A percentile compares a stretch with the other conserved stretches of the same genome.
These are phyloP conservation scores for Boletus subparvulus DNA, from an alignment of 768 basidiomycete species.

Conservation along the genomic window DNA sequence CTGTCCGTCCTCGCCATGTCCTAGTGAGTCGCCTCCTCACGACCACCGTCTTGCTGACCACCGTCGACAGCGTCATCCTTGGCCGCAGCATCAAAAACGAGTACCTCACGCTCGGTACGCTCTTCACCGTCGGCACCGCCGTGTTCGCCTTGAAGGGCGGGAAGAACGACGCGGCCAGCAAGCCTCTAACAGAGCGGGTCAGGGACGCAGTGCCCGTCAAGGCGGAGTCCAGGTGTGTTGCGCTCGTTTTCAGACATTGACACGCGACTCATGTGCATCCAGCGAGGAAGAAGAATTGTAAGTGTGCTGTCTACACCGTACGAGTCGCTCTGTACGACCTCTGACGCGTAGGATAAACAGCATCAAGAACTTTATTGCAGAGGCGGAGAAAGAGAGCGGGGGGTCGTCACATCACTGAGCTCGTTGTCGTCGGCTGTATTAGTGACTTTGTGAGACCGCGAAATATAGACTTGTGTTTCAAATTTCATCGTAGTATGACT, in stretches of 20 bases:
- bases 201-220: constrained; percentile 64
- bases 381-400: constrained; percentile 77
- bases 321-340: constrained; percentile 28
- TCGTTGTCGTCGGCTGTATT: constrained; percentile 5
- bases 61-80: constrained; percentile 57
- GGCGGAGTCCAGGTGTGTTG: constrained; percentile 66
- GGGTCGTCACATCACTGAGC: constrained; percentile 33
- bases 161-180: constrained; percentile 47
- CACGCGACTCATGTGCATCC: constrained; percentile 7
- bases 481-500: too few relatives aligned
- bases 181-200: constrained; percentile 52
- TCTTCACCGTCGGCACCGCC: constrained; percentile 56
- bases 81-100: constrained; percentile 82
- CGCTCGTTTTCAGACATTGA: background rate
- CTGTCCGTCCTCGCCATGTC: constrained; percentile 38
- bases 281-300: constrained; percentile 89
- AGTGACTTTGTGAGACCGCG: constrained; percentile 1
- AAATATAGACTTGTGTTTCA: constrained; percentile 8
- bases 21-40: constrained; percentile 31
- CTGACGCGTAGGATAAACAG: constrained; percentile 57
- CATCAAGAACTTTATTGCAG: constrained; percentile 76
- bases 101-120: constrained; percentile 70
- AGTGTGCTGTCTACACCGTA: constrained; percentile 32
- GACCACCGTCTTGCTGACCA: background rate
- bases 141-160: constrained; percentile 56